Conservation (phyloP, 345 rosid species). For the Schrenkiella parvula region DNA sequence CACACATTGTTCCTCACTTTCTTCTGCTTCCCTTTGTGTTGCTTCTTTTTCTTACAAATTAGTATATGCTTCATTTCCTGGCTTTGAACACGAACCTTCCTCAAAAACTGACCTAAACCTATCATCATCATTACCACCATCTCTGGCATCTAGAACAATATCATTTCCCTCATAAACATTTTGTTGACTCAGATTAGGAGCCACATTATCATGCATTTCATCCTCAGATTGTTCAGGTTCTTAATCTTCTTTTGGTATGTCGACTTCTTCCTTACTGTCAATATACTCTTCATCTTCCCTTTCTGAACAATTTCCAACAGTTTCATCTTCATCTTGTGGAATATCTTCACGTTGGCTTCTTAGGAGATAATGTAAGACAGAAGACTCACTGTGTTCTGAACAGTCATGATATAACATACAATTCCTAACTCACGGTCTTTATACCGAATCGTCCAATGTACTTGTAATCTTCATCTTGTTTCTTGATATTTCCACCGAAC, state of each 20-base stretch:
- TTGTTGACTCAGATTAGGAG: background rate
- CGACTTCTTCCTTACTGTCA: background rate
- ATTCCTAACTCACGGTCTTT: too few relatives aligned
- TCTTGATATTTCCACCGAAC: too few relatives aligned
- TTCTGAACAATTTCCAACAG: too few relatives aligned
- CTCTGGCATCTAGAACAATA: background rate
- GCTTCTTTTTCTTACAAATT: background rate
- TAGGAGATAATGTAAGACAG: too few relatives aligned
- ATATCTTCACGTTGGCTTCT: too few relatives aligned
- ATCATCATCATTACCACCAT: background rate
- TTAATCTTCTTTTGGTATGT: background rate
- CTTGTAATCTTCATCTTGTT: too few relatives aligned
- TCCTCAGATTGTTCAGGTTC: background rate
- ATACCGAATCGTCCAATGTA: too few relatives aligned
- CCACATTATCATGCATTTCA: background rate
- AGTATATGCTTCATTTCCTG: background rate
- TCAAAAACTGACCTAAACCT: background rate
- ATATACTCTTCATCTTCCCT: background rate
- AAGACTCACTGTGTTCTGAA: too few relatives aligned
- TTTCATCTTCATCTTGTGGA: too few relatives aligned
- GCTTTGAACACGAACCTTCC: background rate
- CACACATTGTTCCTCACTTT: background rate
- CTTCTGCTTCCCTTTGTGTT: background rate
- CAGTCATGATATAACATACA: too few relatives aligned
- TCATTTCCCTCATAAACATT: background rate